phyloP scores from a whole-genome alignment of 441 rosid species.

The Erodium texanum region DNA sequence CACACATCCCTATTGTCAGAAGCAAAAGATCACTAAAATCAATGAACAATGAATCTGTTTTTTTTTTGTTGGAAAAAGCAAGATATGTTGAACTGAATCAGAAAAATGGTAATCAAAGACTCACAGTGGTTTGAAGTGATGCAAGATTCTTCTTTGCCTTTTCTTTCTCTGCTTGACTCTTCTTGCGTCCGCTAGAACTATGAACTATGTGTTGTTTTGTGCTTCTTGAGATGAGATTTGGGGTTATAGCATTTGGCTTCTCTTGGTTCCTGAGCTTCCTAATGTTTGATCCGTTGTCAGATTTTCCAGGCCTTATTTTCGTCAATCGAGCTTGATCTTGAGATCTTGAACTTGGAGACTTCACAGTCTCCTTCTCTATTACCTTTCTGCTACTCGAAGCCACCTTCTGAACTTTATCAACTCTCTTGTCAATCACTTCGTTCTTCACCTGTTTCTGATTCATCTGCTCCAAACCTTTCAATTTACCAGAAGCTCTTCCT shows the following conservation, averaged over 20 bases:
- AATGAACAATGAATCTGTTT: too few relatives aligned
- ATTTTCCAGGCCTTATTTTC: slow-evolving; percentile 25
- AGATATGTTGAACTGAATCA: background rate
- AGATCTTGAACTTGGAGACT: slow-evolving; percentile 31
- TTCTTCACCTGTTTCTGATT: slow-evolving; percentile 23
- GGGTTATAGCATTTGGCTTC: slow-evolving; percentile 11
- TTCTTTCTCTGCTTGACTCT: slow-evolving; percentile 18
- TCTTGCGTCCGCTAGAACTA: slow-evolving; percentile 17
- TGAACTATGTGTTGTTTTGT: slow-evolving; percentile 8
- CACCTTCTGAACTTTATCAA: slow-evolving; percentile 29
- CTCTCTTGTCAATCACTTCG: slow-evolving; percentile 23
- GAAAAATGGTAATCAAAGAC: slow-evolving; percentile 16
- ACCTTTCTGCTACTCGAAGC: slow-evolving; percentile 25
- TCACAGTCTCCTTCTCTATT: slow-evolving; percentile 25
- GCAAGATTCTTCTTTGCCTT: slow-evolving; percentile 19
- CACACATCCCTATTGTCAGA: too few relatives aligned
- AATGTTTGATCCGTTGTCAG: slow-evolving; percentile 26
- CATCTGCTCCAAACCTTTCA: slow-evolving; percentile 22
- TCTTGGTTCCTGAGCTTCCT: slow-evolving; percentile 20
- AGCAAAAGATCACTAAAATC: too few relatives aligned
- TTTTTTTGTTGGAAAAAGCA: too few relatives aligned
- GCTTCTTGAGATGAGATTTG: slow-evolving; percentile 21
- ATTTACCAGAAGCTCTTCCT: slow-evolving; percentile 25
- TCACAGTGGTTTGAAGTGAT: slow-evolving; percentile 25
- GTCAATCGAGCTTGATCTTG: slow-evolving; percentile 28